Percentiles rank a stretch among this genome's conserved stretches.
Conservation (phyloP, 352 stramenopile species). For the Phytophthora colocasiae region DNA sequence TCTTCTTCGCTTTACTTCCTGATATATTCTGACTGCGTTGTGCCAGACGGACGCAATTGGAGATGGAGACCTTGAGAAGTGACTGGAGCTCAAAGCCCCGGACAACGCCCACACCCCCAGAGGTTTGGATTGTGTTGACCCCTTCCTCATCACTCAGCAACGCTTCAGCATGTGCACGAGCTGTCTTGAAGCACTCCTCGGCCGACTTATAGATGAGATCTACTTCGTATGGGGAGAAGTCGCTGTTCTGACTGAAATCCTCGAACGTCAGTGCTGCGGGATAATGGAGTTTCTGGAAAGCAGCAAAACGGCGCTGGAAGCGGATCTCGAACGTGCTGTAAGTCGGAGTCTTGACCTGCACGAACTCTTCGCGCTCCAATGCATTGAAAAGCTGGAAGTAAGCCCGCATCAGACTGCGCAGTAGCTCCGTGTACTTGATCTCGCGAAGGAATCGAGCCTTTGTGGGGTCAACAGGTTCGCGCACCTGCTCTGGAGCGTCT, state of each 20-base stretch:
- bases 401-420: conserved; percentile 75
- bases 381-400: conserved; percentile 84
- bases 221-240: conserved; percentile 77
- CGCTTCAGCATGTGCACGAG: conserved; percentile 58
- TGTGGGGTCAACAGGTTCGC: conserved; percentile 44
- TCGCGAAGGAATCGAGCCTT: conserved; percentile 76
- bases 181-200: conserved; percentile 87
- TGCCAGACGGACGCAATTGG: conserved; percentile 68
- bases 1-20: conserved; percentile 41
- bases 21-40: conserved; percentile 50
- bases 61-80: conserved; percentile 66
- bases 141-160: conserved; percentile 50
- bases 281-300: conserved; percentile 80
- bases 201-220: conserved; percentile 85
- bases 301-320: conserved; percentile 81
- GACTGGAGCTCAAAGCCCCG: conserved; percentile 58
- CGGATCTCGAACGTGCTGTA: conserved; percentile 76
- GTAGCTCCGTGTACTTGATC: conserved; percentile 82
- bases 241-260: conserved; percentile 79
- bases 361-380: conserved; percentile 73
- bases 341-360: conserved; percentile 49
- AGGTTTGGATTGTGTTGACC: conserved; percentile 24
- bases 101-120: conserved; percentile 26
- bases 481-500: conserved; percentile 4
- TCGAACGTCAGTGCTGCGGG: conserved; percentile 73